Evolutionary conservation across 2,329 filamentous ascomycete genomes (phyloP), one percentile per base, ranked within the genome.

Genomic region (Uncinocarpus reesii): DNA sequence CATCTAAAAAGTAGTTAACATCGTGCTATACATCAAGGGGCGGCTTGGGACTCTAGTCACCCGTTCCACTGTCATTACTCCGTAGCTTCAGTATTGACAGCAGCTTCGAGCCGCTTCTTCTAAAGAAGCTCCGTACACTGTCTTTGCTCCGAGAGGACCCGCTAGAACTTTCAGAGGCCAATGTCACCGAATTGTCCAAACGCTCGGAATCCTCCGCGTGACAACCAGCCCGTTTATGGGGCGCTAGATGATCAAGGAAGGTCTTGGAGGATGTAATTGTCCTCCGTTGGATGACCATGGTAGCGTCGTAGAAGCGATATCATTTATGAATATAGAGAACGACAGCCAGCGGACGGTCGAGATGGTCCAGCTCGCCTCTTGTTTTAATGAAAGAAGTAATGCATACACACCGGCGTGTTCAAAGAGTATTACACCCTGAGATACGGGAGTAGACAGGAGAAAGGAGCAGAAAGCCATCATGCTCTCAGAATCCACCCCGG

Each of bases 21-120:
- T 7, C 7, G 20, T 4, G 16, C 26, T 28, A 40, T 32, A 42
- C 2, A 37, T 11, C 7, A 13, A 15, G 5, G 4, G 1, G 15
- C 3, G 11, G 16, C 2, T 7, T 13, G 20, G 36, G 21, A 38
- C 35, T 56, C 16, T 51, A n/a, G n/a, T n/a, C n/a, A 65, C 45
- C 35, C 16, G 20, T 41, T 7, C 46, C 37, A 24, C 29, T 37
- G 13, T 64, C 55, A 15, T 55, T 58, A 3, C 53, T 58, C 13
- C 61, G 57, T 24, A 65, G 44, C 8, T 61, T 62, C 23, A 69
- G 51, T 45, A 67, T 58, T 2, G 62, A 63, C 37, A 69, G 44
- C 20, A 69, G 45, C 38, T 60, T 66, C 8, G 65, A 66, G 31
- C 65, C 60, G 48, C 62, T 65, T 37, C 59, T 58, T 16, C 58